Conservation (phyloP, 1,284 basidiomycete genomes). For the Cutaneotrichosporon mucoides region DNA sequence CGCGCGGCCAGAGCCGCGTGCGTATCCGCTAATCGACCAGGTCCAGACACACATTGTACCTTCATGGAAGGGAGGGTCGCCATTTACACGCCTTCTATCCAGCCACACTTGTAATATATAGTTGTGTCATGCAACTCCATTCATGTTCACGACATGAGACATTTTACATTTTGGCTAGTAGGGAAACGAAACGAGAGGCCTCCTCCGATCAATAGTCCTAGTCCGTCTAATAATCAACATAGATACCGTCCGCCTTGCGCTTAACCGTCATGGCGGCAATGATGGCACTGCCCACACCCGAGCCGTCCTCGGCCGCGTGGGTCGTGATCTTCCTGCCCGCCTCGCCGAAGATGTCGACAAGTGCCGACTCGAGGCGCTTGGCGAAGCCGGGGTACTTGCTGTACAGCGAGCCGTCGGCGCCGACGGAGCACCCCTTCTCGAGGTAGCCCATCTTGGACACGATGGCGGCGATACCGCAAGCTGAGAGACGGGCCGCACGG, state of each 20-base stretch:
- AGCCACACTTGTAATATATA: no score
- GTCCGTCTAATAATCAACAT: slow-evolving; percentile 31
- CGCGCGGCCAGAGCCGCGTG: slow-evolving; percentile 15
- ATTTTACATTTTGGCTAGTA: no score
- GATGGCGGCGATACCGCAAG: slow-evolving; percentile 92
- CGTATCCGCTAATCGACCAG: slow-evolving; percentile 12
- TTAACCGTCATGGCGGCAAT: slow-evolving; percentile 76
- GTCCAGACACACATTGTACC: background rate
- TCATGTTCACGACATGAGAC: no score
- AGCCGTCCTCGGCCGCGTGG: slow-evolving; percentile 89
- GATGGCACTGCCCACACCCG: slow-evolving; percentile 91
- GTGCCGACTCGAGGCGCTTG: slow-evolving; percentile 79
- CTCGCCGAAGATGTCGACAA: slow-evolving; percentile 88
- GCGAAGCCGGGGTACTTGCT: slow-evolving; percentile 95
- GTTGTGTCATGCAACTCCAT: no score
- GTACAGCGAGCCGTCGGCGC: slow-evolving; percentile 88
- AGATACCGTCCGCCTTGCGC: slow-evolving; percentile 53
- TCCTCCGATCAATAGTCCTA: background rate
- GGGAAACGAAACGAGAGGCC: no score
- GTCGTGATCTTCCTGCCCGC: slow-evolving; percentile 84
- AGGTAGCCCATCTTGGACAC: slow-evolving; percentile 87
- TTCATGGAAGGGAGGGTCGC: no score
- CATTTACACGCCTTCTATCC: no score
- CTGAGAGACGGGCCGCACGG: slow-evolving; percentile 78
- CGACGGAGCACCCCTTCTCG: slow-evolving; percentile 73